Evolutionary conservation across 2,329 filamentous ascomycete species (phyloP).

Genomic region (Cordyceps militaris): DNA sequence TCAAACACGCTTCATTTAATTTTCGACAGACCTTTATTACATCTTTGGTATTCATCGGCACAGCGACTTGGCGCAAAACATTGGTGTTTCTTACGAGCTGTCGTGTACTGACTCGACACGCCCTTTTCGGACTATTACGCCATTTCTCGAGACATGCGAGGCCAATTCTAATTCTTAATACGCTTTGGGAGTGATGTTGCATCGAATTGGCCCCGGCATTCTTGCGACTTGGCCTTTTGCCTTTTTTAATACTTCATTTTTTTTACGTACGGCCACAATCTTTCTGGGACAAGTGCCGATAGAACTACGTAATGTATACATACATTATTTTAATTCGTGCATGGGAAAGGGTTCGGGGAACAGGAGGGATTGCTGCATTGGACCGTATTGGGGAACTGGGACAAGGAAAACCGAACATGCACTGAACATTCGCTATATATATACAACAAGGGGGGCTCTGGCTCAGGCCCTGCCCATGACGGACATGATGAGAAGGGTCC

Average conservation of each 20-base stretch:
- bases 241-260: constrained; percentile 3
- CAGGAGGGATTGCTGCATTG: constrained; percentile 22
- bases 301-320: constrained; percentile 35
- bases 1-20: constrained; percentile 23
- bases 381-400: constrained; percentile 8
- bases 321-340: constrained; percentile 29
- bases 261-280: constrained; percentile 22
- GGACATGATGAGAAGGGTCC: constrained; percentile 10
- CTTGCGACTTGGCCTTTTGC: constrained; percentile 5
- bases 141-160: background rate
- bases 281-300: constrained; percentile 25
- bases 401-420: constrained; percentile 9
- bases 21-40: constrained; percentile 26
- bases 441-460: constrained; percentile 1
- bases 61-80: constrained; percentile 32
- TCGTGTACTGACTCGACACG: background rate
- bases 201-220: constrained; percentile 2
- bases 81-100: constrained; percentile 16
- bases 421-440: constrained; percentile 13
- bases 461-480: background rate
- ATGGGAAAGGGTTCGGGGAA: constrained; percentile 23
- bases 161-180: constrained; percentile 12
- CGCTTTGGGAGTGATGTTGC: background rate
- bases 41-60: constrained; percentile 36
- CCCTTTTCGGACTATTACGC: constrained; percentile 2